These are phyloP conservation scores for Syzygium grande DNA, from an alignment of 345 rosid genomes.

Conservation along the genomic window DNA sequence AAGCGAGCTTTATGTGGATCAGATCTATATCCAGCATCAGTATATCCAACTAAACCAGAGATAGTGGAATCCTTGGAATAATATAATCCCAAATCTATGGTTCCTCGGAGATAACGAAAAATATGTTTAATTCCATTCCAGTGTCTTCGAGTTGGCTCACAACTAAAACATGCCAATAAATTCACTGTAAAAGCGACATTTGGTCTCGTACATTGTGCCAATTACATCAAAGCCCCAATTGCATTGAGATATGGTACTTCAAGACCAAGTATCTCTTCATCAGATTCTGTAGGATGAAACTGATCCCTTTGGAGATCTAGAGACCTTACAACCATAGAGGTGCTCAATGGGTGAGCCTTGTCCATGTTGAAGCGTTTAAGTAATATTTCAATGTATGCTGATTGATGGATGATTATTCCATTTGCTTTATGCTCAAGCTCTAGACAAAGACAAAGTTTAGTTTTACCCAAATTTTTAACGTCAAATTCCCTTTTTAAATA, in stretches of 20 bases:
- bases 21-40: neutral
- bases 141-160: too few species aligned
- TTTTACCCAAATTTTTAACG: neutral
- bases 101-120: neutral
- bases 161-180: too few species aligned
- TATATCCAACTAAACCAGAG: neutral
- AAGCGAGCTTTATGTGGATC: neutral
- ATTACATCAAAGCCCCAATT: neutral
- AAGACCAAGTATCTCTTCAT: too few species aligned
- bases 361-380: too few species aligned
- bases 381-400: neutral
- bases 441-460: neutral
- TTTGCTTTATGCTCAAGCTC: neutral
- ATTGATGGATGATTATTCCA: neutral
- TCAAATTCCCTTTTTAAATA: neutral
- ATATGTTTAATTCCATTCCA: too few species aligned
- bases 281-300: neutral
- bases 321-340: neutral
- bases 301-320: neutral
- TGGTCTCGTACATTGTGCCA: too few species aligned
- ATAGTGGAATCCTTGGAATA: too few species aligned
- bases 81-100: neutral
- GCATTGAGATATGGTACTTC: too few species aligned
- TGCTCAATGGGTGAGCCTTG: neutral
- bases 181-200: too few species aligned